phyloP scores from a whole-genome alignment of 768 basidiomycete species.

The Lactifluus piperatus region DNA sequence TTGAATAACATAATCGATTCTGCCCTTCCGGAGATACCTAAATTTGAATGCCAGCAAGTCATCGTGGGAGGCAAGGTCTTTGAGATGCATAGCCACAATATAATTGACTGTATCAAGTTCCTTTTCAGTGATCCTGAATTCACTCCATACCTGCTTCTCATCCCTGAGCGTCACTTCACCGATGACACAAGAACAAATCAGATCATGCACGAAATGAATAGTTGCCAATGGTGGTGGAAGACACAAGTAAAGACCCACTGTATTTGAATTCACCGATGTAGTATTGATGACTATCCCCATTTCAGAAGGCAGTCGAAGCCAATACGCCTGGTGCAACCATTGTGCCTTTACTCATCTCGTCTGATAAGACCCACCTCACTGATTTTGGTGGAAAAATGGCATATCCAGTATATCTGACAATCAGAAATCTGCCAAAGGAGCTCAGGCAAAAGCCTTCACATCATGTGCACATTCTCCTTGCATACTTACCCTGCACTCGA shows the following conservation, averaged over 20 bases:
- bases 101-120: too few species aligned
- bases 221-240: constrained; percentile 1
- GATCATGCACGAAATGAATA: neutral
- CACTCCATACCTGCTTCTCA: neutral
- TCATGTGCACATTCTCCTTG: too few species aligned
- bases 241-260: constrained; percentile 4
- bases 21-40: too few species aligned
- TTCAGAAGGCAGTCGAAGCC: too few species aligned
- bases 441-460: too few species aligned
- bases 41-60: too few species aligned
- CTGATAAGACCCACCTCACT: neutral
- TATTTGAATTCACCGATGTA: neutral
- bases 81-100: too few species aligned
- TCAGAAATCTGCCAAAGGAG: constrained; percentile 20
- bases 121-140: neutral
- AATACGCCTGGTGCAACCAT: too few species aligned
- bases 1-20: too few species aligned
- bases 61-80: too few species aligned
- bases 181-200: neutral
- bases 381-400: constrained; percentile 10
- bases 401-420: constrained; percentile 17
- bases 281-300: neutral
- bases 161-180: neutral
- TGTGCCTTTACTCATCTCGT: too few species aligned
- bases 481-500: constrained; percentile 14